Percentiles rank a stretch among this genome's conserved stretches.
Conservation (phyloP, 169 alveolate genomes). For the Babesia caballi region DNA sequence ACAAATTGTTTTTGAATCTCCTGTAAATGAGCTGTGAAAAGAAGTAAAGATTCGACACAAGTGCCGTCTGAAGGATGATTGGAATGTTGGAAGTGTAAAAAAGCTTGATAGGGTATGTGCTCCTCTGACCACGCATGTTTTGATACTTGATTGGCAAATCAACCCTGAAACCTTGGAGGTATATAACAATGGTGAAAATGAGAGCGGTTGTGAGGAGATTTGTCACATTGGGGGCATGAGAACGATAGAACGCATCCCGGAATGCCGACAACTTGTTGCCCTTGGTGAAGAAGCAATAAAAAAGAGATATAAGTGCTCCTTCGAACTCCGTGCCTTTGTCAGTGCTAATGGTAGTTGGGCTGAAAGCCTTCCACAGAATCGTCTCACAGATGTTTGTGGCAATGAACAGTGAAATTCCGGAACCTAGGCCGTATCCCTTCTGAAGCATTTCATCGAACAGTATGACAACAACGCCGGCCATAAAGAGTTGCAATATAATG, state of each 20-base stretch:
- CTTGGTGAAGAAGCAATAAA: constrained; percentile 95
- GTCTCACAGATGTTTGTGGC: constrained; percentile 99
- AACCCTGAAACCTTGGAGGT: constrained; percentile 98
- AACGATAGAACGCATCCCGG: constrained; percentile 93
- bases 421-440: constrained; percentile 99
- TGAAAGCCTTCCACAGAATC: constrained; percentile 98
- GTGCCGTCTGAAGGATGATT: constrained; percentile 96
- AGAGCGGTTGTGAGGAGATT: constrained; percentile 95
- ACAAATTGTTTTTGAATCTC: constrained; percentile 93
- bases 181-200: constrained; percentile 96
- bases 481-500: constrained; percentile 93
- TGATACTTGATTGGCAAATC: constrained; percentile 94
- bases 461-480: constrained; percentile 99
- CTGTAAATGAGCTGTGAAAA: constrained; percentile 97
- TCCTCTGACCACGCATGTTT: constrained; percentile 95
- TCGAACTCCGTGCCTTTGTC: constrained; percentile 97
- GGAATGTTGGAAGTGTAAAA: constrained; percentile 99
- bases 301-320: constrained; percentile 98
- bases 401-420: constrained; percentile 99
- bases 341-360: constrained; percentile 98
- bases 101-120: constrained; percentile 98
- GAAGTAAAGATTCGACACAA: constrained; percentile 98
- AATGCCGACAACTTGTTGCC: constrained; percentile 78
- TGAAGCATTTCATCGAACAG: constrained; percentile 97
- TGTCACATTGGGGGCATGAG: constrained; percentile 97